Evolutionary conservation across 805 yeast genomes (phyloP).

Genomic region (Wickerhamomyces tratensis): DNA sequence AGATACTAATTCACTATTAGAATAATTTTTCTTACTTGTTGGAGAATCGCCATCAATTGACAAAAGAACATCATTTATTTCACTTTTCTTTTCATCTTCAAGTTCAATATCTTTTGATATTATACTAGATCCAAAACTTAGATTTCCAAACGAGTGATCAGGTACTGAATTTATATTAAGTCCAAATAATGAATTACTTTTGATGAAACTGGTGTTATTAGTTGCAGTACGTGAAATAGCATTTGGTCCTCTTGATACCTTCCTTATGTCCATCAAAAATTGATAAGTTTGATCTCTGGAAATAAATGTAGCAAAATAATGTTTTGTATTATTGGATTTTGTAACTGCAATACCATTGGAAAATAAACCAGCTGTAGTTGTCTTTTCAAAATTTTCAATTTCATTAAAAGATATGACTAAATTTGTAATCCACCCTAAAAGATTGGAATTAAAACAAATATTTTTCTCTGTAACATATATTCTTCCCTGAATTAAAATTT

Average conservation of each 20-base stretch:
- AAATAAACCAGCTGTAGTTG: slow-evolving; percentile 78
- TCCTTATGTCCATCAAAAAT: slow-evolving; percentile 31
- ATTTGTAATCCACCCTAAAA: slow-evolving; percentile 87
- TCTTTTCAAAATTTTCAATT: slow-evolving; percentile 66
- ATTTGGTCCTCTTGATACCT: neutral
- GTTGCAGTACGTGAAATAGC: neutral
- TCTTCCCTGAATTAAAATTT: slow-evolving; percentile 81
- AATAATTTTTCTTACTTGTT: no score
- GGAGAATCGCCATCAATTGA: slow-evolving; percentile 33
- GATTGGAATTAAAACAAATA: slow-evolving; percentile 77
- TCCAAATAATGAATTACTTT: no score
- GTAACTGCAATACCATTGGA: slow-evolving; percentile 68
- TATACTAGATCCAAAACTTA: slow-evolving; percentile 5
- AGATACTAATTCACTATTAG: no score
- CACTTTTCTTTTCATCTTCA: slow-evolving; percentile 11
- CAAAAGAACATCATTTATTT: slow-evolving; percentile 27
- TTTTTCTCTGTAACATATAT: slow-evolving; percentile 70
- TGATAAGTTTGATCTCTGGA: slow-evolving; percentile 72
- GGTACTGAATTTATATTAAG: neutral
- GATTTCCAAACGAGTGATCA: neutral
- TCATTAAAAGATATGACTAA: slow-evolving; percentile 65
- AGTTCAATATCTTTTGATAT: slow-evolving; percentile 10
- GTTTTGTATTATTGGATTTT: slow-evolving; percentile 36
- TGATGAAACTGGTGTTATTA: neutral
- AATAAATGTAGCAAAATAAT: slow-evolving; percentile 80